Evolutionary conservation across 2,329 filamentous ascomycete species (phyloP), one percentile per base, ranked within the genome.

Genomic region (Paecilomyces variotii): DNA sequence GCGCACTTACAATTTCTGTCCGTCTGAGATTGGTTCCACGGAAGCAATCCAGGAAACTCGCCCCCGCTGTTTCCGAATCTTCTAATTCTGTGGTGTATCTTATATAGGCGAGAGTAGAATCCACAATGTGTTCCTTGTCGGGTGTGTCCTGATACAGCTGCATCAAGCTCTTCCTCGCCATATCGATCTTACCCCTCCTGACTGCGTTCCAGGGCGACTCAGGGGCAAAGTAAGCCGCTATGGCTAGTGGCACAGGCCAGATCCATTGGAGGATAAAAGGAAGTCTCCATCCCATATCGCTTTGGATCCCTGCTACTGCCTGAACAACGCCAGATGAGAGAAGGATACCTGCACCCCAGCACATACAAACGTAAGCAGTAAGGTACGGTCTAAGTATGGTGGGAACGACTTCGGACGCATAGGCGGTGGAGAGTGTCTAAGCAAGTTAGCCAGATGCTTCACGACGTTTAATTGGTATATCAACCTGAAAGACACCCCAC

Each of bases 381-480:
- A 84, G 73, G 52, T 82, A 82, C 0, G 78, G 53, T 2, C 82
- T 73, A 1, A 84, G 75, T 1, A 77, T 62, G n/a, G 72, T 61
- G 1, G 77, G 69, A 75, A 74, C 68, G 6, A 74, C 65, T 53
- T 84, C 82, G 4, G 82, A 80, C 0, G 81, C 81, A 62, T 84
- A 84, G 0, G 80, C 77, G 0, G 80, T 78, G 0, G 78, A 78
- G 71, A 86, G 76, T n/a, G 71, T 65, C 25, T 73, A 73, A 72
- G 82, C 85, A 0, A 83, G 83, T 51, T 86, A 82, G 55, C 85
- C 86, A 64, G 82, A 85, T 87, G 84, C 28, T 83, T 84, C 2
- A 80, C 80, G 35, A 87, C 78, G 24, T 39, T 39, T 5, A 11
- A 4, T n/a, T 39, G 35, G 10, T 14, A 14, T 39, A 39, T 14